A percentile compares a stretch with the other conserved stretches of the same genome.
phyloP scores from a whole-genome alignment of 257 asterid genomes.

The Nicotiana paniculata region DNA sequence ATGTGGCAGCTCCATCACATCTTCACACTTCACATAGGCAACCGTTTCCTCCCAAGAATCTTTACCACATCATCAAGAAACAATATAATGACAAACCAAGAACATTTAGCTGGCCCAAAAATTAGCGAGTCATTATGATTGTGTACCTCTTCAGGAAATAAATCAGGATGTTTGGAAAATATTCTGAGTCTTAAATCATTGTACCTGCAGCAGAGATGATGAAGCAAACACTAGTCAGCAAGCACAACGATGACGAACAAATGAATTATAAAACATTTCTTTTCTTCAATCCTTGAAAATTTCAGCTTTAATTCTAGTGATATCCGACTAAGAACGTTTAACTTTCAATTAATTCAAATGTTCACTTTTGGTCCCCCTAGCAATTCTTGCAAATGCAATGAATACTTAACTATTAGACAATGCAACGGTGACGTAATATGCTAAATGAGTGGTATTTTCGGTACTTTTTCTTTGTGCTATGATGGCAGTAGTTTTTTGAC shows the following conservation, averaged over 20 bases:
- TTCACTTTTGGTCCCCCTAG: background rate
- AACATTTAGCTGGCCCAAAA: background rate
- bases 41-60: background rate
- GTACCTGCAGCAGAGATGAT: conserved; percentile 51
- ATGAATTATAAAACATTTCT: background rate
- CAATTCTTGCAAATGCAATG: background rate
- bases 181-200: conserved; percentile 66
- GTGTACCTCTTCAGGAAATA: conserved; percentile 83
- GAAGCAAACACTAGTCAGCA: conserved; percentile 9
- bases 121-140: background rate
- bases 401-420: background rate
- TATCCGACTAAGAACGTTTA: background rate
- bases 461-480: background rate
- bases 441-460: background rate
- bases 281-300: background rate
- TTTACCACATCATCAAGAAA: background rate
- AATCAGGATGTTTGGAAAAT: conserved; percentile 70
- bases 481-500: background rate
- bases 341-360: background rate
- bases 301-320: background rate
- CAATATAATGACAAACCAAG: background rate
- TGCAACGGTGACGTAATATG: background rate
- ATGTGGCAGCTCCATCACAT: background rate
- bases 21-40: background rate
- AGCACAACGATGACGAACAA: background rate